Percentiles rank a stretch among this genome's conserved stretches.
These are phyloP conservation scores for Aureobasidium zeae DNA, from an alignment of 2,329 filamentous ascomycete genomes.

Conservation along the genomic window DNA sequence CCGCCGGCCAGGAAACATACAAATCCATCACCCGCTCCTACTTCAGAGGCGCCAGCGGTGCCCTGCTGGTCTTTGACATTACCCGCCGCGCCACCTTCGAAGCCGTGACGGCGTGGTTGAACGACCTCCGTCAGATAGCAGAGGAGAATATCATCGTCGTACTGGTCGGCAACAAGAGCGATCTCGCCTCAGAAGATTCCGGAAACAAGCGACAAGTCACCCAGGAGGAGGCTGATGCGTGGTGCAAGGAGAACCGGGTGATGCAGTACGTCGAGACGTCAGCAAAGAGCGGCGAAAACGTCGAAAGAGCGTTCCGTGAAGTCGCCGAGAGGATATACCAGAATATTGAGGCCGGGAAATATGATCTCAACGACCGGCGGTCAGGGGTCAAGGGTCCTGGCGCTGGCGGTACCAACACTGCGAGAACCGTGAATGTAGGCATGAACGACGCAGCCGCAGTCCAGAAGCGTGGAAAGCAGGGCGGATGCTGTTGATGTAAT, in stretches of 20 bases:
- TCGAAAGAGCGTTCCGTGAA: conserved; percentile 85
- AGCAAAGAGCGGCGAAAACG: conserved; percentile 89
- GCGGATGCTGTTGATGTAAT: conserved; percentile 25
- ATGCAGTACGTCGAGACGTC: conserved; percentile 93
- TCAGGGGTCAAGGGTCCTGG: conserved; percentile 73
- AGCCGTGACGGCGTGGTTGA: conserved; percentile 85
- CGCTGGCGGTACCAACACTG: conserved; percentile 38
- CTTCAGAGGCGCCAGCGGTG: conserved; percentile 71
- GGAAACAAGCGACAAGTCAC: conserved; percentile 70
- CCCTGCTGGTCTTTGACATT: conserved; percentile 90
- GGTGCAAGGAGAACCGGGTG: conserved; percentile 77
- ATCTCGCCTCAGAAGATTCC: conserved; percentile 50
- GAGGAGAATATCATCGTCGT: conserved; percentile 93
- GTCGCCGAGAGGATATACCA: conserved; percentile 93
- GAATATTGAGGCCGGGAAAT: conserved; percentile 90
- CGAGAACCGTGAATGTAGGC: conserved; percentile 36
- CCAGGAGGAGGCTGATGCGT: conserved; percentile 73
- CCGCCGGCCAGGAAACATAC: conserved; percentile 93
- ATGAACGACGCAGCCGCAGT: conserved; percentile 31
- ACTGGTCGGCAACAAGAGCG: conserved; percentile 89
- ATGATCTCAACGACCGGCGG: conserved; percentile 86
- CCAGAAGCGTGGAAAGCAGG: conserved; percentile 23
- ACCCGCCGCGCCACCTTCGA: conserved; percentile 74
- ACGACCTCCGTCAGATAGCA: conserved; percentile 87
- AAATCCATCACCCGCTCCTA: conserved; percentile 92